Percentiles rank a stretch among this genome's conserved stretches.
phyloP scores from a whole-genome alignment of 495 filamentous ascomycete species.

The Penicillium tannophilum region DNA sequence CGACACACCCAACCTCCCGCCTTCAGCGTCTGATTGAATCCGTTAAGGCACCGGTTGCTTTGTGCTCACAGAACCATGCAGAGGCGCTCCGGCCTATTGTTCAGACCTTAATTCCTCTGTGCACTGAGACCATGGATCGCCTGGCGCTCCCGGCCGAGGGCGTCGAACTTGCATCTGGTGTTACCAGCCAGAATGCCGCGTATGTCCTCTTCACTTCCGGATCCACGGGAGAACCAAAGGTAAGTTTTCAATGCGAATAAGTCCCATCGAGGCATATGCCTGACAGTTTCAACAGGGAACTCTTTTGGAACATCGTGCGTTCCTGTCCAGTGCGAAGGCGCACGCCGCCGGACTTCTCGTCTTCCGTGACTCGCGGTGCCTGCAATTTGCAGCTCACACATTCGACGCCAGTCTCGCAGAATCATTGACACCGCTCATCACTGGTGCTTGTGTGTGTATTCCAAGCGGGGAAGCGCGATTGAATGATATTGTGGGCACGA shows the following conservation, averaged over 20 bases:
- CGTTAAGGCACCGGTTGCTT: conserved; percentile 45
- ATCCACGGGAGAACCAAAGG: conserved; percentile 55
- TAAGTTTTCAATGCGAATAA: conserved; percentile 19
- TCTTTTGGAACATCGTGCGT: conserved; percentile 50
- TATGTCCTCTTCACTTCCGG: conserved; percentile 55
- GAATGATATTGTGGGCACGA: conserved; percentile 48
- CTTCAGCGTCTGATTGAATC: conserved; percentile 45
- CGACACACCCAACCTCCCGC: conserved; percentile 55
- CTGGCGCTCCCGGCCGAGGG: conserved; percentile 24
- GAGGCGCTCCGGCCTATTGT: conserved; percentile 31
- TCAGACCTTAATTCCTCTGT: conserved; percentile 40
- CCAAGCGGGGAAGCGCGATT: conserved; percentile 54
- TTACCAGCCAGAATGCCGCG: conserved; percentile 39
- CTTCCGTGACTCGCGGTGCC: conserved; percentile 33
- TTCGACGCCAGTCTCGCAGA: conserved; percentile 54
- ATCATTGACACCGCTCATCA: conserved; percentile 44
- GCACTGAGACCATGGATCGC: conserved; percentile 31
- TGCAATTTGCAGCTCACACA: conserved; percentile 57
- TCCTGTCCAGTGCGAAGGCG: conserved; percentile 41
- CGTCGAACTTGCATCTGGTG: conserved; percentile 31
- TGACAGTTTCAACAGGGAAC: conserved; percentile 37
- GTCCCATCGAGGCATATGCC: not conserved
- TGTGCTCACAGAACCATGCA: conserved; percentile 52
- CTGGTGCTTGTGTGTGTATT: conserved; percentile 49
- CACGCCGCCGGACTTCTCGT: conserved; percentile 44